phyloP scores from a whole-genome alignment of 1,284 basidiomycete species.

The Kalmanozyma brasiliensis region DNA sequence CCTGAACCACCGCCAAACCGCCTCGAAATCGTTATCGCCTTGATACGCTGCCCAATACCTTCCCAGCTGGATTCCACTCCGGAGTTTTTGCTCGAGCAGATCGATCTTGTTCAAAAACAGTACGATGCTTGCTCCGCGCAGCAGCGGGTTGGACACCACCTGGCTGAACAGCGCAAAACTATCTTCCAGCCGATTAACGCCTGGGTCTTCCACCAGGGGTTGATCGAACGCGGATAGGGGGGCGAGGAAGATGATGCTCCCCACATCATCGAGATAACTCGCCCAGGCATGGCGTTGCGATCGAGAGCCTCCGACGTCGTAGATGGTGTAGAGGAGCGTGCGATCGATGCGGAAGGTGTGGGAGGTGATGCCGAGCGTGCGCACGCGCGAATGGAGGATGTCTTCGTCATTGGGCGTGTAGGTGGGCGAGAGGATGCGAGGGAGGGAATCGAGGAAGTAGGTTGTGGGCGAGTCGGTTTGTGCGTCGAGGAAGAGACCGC shows the following conservation, averaged over 20 bases:
- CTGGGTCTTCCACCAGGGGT: constrained; percentile 39
- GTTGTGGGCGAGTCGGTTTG: constrained; percentile 26
- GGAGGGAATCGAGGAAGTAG: constrained; percentile 44
- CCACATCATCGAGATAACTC: constrained; percentile 45
- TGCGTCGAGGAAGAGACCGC: constrained; percentile 21
- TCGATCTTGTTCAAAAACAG: constrained; percentile 62
- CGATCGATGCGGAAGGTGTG: constrained; percentile 40
- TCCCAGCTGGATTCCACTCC: constrained; percentile 10
- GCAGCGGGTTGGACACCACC: constrained; percentile 38
- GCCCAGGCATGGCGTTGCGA: constrained; percentile 49
- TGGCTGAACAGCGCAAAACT: constrained; percentile 41
- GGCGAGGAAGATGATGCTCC: constrained; percentile 54
- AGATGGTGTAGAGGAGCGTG: constrained; percentile 41
- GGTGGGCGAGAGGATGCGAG: constrained; percentile 15
- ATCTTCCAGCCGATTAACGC: constrained; percentile 45
- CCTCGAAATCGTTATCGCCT: constrained; percentile 50
- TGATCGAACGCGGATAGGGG: constrained; percentile 58
- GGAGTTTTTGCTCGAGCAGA: constrained; percentile 43
- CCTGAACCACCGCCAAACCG: constrained; percentile 53
- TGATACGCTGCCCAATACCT: constrained; percentile 41
- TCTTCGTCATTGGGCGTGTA: constrained; percentile 50
- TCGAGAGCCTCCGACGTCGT: constrained; percentile 52
- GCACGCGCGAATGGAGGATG: constrained; percentile 55
- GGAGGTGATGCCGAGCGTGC: constrained; percentile 52
- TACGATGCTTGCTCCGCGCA: constrained; percentile 38